Evolutionary conservation across 2,329 filamentous ascomycete genomes (phyloP).

Genomic region (Arthrobotrys pseudoclavata): DNA sequence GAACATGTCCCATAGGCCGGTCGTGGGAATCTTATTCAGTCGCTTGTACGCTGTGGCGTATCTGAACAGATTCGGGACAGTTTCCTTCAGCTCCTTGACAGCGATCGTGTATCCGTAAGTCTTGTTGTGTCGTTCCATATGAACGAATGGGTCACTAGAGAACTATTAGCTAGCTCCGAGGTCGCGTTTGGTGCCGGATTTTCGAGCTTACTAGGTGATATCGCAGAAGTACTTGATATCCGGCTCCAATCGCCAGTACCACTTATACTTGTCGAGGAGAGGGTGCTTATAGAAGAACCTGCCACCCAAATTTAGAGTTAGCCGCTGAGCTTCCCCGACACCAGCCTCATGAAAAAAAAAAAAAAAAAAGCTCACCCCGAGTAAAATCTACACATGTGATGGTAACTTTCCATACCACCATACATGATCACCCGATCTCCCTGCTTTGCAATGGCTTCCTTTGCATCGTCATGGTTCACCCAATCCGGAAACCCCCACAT

Average conservation of each 20-base stretch:
- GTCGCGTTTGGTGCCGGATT: slow-evolving; percentile 16
- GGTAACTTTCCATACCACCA: slow-evolving; percentile 97
- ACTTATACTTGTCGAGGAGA: slow-evolving; percentile 94
- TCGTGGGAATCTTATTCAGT: slow-evolving; percentile 86
- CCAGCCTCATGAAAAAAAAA: slow-evolving; percentile 4
- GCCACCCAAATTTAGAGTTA: slow-evolving; percentile 21
- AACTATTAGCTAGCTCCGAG: slow-evolving; percentile 64
- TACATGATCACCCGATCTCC: slow-evolving; percentile 99
- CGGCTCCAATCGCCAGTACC: slow-evolving; percentile 99
- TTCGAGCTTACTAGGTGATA: slow-evolving; percentile 85
- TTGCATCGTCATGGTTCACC: slow-evolving; percentile 92
- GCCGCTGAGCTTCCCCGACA: slow-evolving; percentile 18
- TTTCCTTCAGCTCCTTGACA: slow-evolving; percentile 97
- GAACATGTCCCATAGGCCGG: slow-evolving; percentile 99
- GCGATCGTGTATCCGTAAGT: slow-evolving; percentile 99
- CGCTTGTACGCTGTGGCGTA: slow-evolving; percentile 99
- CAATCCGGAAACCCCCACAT: slow-evolving; percentile 99
- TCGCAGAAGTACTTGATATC: slow-evolving; percentile 99
- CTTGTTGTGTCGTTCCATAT: slow-evolving; percentile 95
- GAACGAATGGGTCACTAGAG: slow-evolving; percentile 87
- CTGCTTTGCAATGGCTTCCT: slow-evolving; percentile 96
- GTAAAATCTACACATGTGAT: slow-evolving; percentile 99
- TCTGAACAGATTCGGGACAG: slow-evolving; percentile 97
- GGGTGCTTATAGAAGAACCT: slow-evolving; percentile 98
- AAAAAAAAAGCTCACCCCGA: slow-evolving; percentile 77